Conservation (phyloP, 1,284 basidiomycete genomes). For the Heliocybe sulcata region DNA sequence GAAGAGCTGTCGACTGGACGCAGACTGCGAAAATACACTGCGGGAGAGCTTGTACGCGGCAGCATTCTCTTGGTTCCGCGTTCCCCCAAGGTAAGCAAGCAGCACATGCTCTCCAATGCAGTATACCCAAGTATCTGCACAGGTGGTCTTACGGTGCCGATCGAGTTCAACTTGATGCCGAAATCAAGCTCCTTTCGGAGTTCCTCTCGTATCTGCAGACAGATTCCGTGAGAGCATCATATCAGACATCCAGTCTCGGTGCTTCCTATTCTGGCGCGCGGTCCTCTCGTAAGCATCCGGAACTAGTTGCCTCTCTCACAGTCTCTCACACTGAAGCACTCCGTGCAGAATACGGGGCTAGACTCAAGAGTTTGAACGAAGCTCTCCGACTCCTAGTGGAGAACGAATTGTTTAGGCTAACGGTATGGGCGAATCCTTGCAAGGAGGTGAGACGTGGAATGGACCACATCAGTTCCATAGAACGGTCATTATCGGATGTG, state of each 20-base stretch:
- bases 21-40: slow-evolving; percentile 73
- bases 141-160: slow-evolving; percentile 96
- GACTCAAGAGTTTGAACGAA: slow-evolving; percentile 58
- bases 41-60: slow-evolving; percentile 74
- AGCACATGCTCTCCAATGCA: slow-evolving; percentile 7
- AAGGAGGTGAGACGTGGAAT: slow-evolving; percentile 66
- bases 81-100: slow-evolving; percentile 69
- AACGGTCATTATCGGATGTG: slow-evolving; percentile 57
- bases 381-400: slow-evolving; percentile 82
- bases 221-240: slow-evolving; percentile 63
- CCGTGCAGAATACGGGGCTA: slow-evolving; percentile 44
- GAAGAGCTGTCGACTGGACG: slow-evolving; percentile 83
- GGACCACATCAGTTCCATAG: slow-evolving; percentile 51
- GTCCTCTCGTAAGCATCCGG: slow-evolving; percentile 35
- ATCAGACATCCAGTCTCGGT: slow-evolving; percentile 66
- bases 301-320: neutral
- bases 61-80: slow-evolving; percentile 91
- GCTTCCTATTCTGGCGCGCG: slow-evolving; percentile 39
- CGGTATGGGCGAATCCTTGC: slow-evolving; percentile 88
- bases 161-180: slow-evolving; percentile 83
- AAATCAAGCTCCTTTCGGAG: slow-evolving; percentile 83
- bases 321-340: neutral
- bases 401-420: slow-evolving; percentile 83
- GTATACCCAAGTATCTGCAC: neutral
- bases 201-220: slow-evolving; percentile 73